Evolutionary conservation across 208 protist genomes (phyloP), one percentile per base, ranked within the genome.

Genomic region (Leishmania martiniquensis): DNA sequence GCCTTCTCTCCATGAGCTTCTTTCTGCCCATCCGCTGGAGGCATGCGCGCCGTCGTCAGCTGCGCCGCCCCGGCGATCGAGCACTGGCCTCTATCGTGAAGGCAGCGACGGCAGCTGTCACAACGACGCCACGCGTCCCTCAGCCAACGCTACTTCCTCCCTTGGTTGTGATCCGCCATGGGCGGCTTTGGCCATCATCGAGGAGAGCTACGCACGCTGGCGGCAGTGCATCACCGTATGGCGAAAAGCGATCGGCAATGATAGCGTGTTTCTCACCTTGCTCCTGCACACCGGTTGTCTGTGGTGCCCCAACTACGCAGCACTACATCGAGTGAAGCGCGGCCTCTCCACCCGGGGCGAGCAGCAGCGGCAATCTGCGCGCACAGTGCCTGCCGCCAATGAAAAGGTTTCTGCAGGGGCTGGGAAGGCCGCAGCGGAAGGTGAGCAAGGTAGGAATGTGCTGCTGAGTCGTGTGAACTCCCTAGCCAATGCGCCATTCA

Each of bases 221-320:
- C 85, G 86, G 20, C 84, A 79, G 55, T 91, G 87, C 77, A 81
- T 95, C 52, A 67, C 71, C 15, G 74, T 94, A 5, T 94, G 88
- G 85, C 86, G 91, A 29, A 85, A 72, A n/a, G 73, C 94, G n/a
- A 44, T 95, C n/a, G 84, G 86, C 44, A 88, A 84, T n/a, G 89
- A 95, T 60, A 71, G 80, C 25, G 67, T 95, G 20, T 84, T 94
- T 65, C 88, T 95, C 17, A 80, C 82, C n/a, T 59, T 95, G 32
- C 85, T 95, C 15, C 86, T 92, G 44, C 89, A 95, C 76, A 76
- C 89, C 12, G 91, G 91, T 39, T 91, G 87, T 32, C 69, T 95
- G 7, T 92, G 88, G 87, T 79, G 82, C 3, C 83, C 82, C 15
- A 81, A 93, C 75, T 94, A 93, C 85, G 80, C 62, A 7, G 69